Evolutionary conservation across 805 yeast genomes (phyloP).

Genomic region (Sugiyamaella qingdaonensis): DNA sequence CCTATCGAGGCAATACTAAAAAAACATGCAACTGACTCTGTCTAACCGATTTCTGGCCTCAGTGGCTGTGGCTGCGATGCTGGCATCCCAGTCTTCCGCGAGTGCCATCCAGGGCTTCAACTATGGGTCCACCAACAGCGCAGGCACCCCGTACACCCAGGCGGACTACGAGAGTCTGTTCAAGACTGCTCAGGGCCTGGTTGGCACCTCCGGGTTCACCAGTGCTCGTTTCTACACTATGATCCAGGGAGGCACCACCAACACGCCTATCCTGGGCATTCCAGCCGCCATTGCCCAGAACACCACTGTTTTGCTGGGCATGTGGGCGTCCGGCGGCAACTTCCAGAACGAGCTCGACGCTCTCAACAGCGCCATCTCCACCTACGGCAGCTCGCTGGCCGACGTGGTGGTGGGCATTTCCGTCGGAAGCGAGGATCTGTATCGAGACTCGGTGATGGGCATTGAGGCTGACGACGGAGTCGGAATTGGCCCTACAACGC

Average conservation of each 20-base stretch:
- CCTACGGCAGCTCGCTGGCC: conserved; percentile 16
- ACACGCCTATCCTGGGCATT: conserved; percentile 20
- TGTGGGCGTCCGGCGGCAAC: conserved; percentile 22
- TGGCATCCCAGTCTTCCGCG: conserved; percentile 9
- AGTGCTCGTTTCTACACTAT: conserved; percentile 23
- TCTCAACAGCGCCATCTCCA: conserved; percentile 16
- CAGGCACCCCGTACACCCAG: conserved; percentile 17
- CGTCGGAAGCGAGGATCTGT: conserved; percentile 85
- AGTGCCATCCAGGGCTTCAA: conserved; percentile 20
- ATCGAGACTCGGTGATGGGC: conserved; percentile 48
- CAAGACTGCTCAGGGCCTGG: conserved; percentile 15
- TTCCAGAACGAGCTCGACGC: conserved; percentile 21
- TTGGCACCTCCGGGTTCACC: conserved; percentile 19
- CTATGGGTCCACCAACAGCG: conserved; percentile 21
- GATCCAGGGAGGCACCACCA: conserved; percentile 22
- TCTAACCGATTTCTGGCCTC: background rate
- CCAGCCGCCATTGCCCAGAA: conserved; percentile 21
- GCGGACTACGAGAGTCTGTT: conserved; percentile 19
- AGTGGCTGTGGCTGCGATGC: background rate
- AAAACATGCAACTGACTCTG: background rate
- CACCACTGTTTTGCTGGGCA: conserved; percentile 20
- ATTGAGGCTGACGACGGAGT: conserved; percentile 66
- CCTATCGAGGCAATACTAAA: no score
- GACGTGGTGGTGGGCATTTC: conserved; percentile 55
- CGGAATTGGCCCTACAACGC: conserved; percentile 54